phyloP scores from a whole-genome alignment of 176 grass and related monocot genomes.

The Carex kokanica region DNA sequence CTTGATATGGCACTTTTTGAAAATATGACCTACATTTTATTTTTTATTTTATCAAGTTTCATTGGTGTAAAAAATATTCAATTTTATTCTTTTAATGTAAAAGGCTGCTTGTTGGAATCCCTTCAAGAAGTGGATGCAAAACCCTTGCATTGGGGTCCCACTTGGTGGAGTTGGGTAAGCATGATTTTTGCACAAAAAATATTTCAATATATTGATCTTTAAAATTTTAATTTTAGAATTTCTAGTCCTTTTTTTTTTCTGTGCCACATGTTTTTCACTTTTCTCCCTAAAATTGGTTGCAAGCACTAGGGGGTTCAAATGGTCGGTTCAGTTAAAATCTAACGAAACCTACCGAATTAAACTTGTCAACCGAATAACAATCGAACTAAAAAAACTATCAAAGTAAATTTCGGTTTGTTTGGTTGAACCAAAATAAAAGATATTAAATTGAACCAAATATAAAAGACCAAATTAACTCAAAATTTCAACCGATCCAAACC shows the following conservation, averaged over 20 bases:
- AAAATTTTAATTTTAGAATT: background rate
- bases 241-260: background rate
- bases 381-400: no score
- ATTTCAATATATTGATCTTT: background rate
- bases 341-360: no score
- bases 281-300: no score
- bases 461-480: no score
- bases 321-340: no score
- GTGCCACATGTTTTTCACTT: no score
- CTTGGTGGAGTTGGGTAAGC: constrained; percentile 75
- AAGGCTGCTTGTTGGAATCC: constrained; percentile 38
- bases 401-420: no score
- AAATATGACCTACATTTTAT: background rate
- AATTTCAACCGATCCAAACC: background rate
- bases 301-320: no score
- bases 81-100: constrained; percentile 18
- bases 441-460: no score
- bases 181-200: background rate
- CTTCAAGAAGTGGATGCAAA: constrained; percentile 47
- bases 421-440: no score
- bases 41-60: constrained; percentile 15
- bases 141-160: constrained; percentile 54
- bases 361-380: no score
- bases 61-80: constrained; percentile 6
- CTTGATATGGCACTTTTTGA: background rate